A percentile compares a stretch with the other conserved stretches of the same genome.
Conservation (phyloP, 208 protist genomes). For the Phytomonas serpens region DNA sequence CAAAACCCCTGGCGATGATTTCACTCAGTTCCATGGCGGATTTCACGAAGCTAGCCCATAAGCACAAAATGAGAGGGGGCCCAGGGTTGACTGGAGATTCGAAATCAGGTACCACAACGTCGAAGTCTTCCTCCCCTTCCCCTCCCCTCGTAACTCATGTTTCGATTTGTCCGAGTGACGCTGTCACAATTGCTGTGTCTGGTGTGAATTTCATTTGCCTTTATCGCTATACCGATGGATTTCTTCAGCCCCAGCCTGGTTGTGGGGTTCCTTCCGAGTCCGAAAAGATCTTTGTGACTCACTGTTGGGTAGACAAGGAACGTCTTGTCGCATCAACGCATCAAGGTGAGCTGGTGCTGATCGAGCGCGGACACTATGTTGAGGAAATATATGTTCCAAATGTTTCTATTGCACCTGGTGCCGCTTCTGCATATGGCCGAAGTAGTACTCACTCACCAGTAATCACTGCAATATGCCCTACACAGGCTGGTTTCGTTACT, state of each 20-base stretch:
- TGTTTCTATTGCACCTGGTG: constrained; percentile 10
- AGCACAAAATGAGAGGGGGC: background rate
- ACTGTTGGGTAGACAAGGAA: constrained; percentile 82
- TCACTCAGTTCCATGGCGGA: constrained; percentile 20
- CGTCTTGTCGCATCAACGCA: constrained; percentile 85
- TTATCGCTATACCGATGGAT: constrained; percentile 85
- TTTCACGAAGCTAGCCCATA: background rate
- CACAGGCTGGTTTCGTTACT: constrained; percentile 54
- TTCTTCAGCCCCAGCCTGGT: constrained; percentile 61
- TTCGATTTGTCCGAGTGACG: constrained; percentile 82
- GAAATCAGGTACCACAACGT: background rate
- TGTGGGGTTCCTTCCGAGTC: constrained; percentile 24
- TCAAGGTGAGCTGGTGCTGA: constrained; percentile 71
- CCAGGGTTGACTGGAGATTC: background rate
- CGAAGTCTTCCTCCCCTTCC: background rate
- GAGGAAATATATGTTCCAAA: constrained; percentile 25
- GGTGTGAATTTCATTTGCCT: constrained; percentile 89
- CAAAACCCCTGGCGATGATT: constrained; percentile 66
- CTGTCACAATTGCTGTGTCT: constrained; percentile 80
- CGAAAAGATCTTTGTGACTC: constrained; percentile 80
- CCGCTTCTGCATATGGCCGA: constrained; percentile 8
- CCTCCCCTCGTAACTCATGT: constrained; percentile 50
- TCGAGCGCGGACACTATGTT: constrained; percentile 64
- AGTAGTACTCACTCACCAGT: background rate
- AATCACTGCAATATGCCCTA: background rate